phyloP scores from a whole-genome alignment of 768 basidiomycete genomes.

The Mycena albidolilacea region DNA sequence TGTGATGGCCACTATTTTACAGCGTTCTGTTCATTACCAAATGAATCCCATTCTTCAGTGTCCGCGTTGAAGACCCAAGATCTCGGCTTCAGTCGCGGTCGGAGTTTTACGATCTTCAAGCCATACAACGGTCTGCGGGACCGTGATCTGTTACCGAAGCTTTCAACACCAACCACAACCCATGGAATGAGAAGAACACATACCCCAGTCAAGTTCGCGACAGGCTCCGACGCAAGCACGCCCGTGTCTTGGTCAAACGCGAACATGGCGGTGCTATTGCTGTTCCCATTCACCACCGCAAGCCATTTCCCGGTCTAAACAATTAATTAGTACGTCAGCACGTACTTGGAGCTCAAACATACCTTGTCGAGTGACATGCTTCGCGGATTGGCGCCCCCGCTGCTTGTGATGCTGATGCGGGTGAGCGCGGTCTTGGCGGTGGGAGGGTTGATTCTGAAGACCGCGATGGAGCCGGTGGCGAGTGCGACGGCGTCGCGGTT shows the following conservation, averaged over 20 bases:
- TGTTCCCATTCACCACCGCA: slow-evolving; percentile 31
- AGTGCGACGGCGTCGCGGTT: slow-evolving; percentile 26
- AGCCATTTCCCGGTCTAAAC: slow-evolving; percentile 31
- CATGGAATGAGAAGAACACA: background rate
- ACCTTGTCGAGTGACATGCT: slow-evolving; percentile 35
- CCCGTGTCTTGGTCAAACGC: slow-evolving; percentile 28
- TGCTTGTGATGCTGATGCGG: slow-evolving; percentile 31
- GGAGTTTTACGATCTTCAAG: slow-evolving; percentile 22
- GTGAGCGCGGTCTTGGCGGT: slow-evolving; percentile 32
- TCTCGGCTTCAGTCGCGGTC: slow-evolving; percentile 23
- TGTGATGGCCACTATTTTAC: no score
- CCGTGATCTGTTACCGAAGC: slow-evolving; percentile 11
- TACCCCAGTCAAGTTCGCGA: slow-evolving; percentile 32
- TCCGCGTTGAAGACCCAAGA: slow-evolving; percentile 15
- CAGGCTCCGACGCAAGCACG: slow-evolving; percentile 24
- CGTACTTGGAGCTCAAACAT: background rate
- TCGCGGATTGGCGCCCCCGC: slow-evolving; percentile 32
- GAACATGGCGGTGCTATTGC: slow-evolving; percentile 34
- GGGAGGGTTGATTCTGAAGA: slow-evolving; percentile 32
- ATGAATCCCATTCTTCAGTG: background rate
- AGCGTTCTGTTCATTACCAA: no score
- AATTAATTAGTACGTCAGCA: background rate
- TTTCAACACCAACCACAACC: background rate
- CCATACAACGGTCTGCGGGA: slow-evolving; percentile 33
- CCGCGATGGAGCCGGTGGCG: slow-evolving; percentile 27